Evolutionary conservation across 2,329 filamentous ascomycete genomes (phyloP).

Genomic region (Sporothrix globosa): DNA sequence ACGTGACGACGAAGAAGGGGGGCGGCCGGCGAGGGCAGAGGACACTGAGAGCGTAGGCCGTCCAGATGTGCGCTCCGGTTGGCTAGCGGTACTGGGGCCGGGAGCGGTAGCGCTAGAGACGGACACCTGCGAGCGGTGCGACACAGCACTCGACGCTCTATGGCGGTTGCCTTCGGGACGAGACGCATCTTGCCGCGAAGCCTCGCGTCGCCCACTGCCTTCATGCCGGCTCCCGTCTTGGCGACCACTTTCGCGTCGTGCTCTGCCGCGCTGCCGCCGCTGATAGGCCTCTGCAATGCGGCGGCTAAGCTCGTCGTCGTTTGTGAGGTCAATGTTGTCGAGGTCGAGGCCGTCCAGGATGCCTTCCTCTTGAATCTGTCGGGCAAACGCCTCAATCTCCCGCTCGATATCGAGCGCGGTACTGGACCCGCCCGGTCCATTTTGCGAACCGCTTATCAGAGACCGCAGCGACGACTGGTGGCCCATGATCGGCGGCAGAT

Average conservation of each 20-base stretch:
- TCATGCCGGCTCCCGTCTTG: conserved; percentile 48
- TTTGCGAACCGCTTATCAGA: conserved; percentile 66
- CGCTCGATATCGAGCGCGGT: conserved; percentile 70
- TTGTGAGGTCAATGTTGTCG: conserved; percentile 78
- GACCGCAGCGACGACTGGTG: conserved; percentile 89
- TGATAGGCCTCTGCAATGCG: conserved; percentile 88
- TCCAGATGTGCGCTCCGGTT: conserved; percentile 9
- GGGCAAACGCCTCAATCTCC: conserved; percentile 86
- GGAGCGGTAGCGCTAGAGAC: conserved; percentile 1
- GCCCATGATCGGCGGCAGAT: conserved; percentile 51
- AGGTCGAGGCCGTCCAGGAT: conserved; percentile 85
- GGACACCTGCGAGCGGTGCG: conserved; percentile 25
- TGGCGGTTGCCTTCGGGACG: neutral
- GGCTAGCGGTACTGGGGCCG: neutral
- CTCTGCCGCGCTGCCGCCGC: conserved; percentile 68
- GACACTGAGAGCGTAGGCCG: conserved; percentile 22
- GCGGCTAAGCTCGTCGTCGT: conserved; percentile 88
- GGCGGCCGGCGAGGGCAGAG: conserved; percentile 25
- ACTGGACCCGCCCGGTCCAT: neutral
- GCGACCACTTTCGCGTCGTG: conserved; percentile 50
- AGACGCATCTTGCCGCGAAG: conserved; percentile 42
- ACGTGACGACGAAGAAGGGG: conserved; percentile 39
- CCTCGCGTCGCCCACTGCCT: conserved; percentile 41
- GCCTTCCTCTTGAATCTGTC: conserved; percentile 67
- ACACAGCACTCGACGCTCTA: conserved; percentile 27